A percentile compares a stretch with the other conserved stretches of the same genome.
Conservation (phyloP, 257 asterid species). For the Solanum tarapatanum region DNA sequence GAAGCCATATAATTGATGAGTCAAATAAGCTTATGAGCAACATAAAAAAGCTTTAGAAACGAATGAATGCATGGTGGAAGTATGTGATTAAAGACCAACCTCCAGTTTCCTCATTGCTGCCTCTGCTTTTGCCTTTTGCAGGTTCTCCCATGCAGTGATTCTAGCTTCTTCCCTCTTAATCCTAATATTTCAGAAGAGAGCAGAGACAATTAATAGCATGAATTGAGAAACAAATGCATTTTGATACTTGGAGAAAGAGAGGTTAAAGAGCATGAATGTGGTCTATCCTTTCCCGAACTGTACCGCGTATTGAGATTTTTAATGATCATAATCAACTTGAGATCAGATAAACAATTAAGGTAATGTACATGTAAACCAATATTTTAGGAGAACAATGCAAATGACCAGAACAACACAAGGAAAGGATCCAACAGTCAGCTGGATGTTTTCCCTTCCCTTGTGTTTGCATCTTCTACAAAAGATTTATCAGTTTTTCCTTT, state of each 20-base stretch:
- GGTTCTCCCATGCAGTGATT: conserved; percentile 71
- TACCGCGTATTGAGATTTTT: neutral
- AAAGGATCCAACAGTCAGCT: neutral
- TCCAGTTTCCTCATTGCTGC: conserved; percentile 65
- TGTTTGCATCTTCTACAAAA: neutral
- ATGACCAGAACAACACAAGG: neutral
- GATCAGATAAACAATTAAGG: neutral
- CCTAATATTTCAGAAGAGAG: conserved; percentile 22
- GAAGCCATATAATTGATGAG: neutral
- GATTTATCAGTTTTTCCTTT: neutral
- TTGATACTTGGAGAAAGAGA: neutral
- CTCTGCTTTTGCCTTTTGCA: conserved; percentile 83
- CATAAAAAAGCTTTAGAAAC: neutral
- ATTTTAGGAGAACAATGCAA: neutral
- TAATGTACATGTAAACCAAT: neutral
- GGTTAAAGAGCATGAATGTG: neutral
- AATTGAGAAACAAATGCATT: neutral
- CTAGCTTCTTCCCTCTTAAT: conserved; percentile 58
- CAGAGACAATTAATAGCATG: neutral
- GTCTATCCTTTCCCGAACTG: neutral
- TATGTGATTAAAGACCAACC: conserved; percentile 20
- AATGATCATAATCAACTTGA: neutral
- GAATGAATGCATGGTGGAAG: neutral
- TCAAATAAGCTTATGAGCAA: neutral
- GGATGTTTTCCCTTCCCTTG: neutral